Evolutionary conservation across 164 flowering plant species (phyloP), one percentile per base, ranked within the genome.

Genomic region (Liriodendron chinense): DNA sequence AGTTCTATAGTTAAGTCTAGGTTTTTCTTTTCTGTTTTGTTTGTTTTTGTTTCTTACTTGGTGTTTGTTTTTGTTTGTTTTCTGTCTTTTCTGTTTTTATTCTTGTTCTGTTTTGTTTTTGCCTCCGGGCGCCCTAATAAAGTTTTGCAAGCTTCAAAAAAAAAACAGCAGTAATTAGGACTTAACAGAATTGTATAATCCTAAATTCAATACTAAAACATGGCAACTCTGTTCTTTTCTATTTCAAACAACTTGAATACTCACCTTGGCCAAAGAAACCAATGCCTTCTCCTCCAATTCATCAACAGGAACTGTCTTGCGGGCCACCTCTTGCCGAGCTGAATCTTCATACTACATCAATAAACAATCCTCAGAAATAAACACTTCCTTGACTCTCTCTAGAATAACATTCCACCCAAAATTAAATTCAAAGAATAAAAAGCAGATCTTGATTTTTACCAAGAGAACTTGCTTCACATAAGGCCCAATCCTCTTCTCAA

Each of bases 261-360:
- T 28, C 72, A 96, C 99, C 96, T 89, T 96, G 49, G 96, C 96
- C 77, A 94, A 79, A 48, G 91, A 81, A 76, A 96, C 84, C 84
- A 89, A 68, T 68, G 99, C 96, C 84, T 91, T 92, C 89, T 96
- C 99, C 87, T 96, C 97, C 69, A 96, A 94, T 79, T 88, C 89
- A 65, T 92, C 94, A 68, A 85, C 78, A 21, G 97, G 95, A 67
- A 91, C 97, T 1, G 93, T 86, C 77, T 84, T 88, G 66, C 90
- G 87, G 62, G 99, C 98, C 12, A 87, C 94, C 70, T 89, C 94
- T 70, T 94, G 97, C 18, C 90, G 82, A 24, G 68, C 77, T 9
- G 86, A 85, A 67, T 92, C 98, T 78, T 94, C 99, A 77, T 94
- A 96, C 99, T 95, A 74, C 67, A 78, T 12, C 67, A 80, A 72